Evolutionary conservation across 2,329 filamentous ascomycete genomes (phyloP).

Genomic region (Grosmannia serpens): DNA sequence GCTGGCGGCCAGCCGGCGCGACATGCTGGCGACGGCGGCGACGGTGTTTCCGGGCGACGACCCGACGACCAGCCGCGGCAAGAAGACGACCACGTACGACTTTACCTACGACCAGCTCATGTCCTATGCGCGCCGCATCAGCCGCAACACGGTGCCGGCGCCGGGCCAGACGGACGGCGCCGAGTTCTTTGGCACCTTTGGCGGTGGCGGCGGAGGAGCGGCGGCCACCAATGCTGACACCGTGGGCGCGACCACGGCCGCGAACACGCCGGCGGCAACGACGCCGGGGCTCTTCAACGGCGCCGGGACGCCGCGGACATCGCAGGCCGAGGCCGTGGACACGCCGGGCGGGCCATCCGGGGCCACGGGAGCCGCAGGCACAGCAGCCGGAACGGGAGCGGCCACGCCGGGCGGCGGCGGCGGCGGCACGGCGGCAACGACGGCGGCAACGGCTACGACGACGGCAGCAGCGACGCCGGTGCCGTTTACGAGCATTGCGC

Average conservation of each 20-base stretch:
- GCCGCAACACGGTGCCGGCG: slow-evolving; percentile 65
- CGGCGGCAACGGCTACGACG: no score
- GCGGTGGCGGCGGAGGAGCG: neutral
- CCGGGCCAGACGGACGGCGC: slow-evolving; percentile 35
- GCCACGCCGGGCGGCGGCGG: neutral
- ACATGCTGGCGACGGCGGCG: slow-evolving; percentile 53
- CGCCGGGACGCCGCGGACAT: neutral
- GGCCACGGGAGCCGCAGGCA: neutral
- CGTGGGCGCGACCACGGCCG: slow-evolving; percentile 8
- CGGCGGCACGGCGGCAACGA: neutral
- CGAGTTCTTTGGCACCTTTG: slow-evolving; percentile 10
- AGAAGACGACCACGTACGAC: slow-evolving; percentile 26
- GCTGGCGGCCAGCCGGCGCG: slow-evolving; percentile 62
- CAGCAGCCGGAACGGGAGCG: no score
- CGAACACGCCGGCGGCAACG: slow-evolving; percentile 4
- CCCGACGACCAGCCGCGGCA: slow-evolving; percentile 15
- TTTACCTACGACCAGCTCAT: slow-evolving; percentile 65
- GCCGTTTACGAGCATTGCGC: slow-evolving; percentile 14
- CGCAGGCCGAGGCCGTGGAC: neutral
- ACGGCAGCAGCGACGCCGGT: neutral
- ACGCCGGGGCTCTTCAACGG: neutral
- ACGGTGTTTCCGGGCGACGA: slow-evolving; percentile 39
- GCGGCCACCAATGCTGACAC: slow-evolving; percentile 3
- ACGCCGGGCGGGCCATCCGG: neutral
- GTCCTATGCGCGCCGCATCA: slow-evolving; percentile 67